Evolutionary conservation across 768 basidiomycete genomes (phyloP).

Genomic region (Leccinum incarnatum): DNA sequence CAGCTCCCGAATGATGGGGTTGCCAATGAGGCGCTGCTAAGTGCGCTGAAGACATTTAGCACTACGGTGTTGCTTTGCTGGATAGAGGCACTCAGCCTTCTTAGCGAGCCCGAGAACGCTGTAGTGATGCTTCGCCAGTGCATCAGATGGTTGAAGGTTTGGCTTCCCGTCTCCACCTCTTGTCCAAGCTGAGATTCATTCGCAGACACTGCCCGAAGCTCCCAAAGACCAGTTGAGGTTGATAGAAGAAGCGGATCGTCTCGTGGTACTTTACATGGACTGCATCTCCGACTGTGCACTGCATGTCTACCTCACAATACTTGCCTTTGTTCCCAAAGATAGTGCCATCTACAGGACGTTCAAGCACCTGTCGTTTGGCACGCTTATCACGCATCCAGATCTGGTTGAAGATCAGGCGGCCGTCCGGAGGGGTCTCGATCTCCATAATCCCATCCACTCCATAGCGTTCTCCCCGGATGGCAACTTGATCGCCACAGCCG

Average conservation of each 20-base stretch:
- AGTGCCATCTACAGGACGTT: constrained; percentile 9
- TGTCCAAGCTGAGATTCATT: neutral
- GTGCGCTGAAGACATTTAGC: constrained; percentile 5
- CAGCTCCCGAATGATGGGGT: constrained; percentile 11
- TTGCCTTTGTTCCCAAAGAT: neutral
- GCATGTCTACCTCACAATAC: constrained; percentile 16
- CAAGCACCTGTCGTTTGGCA: constrained; percentile 6
- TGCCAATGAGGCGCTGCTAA: constrained; percentile 4
- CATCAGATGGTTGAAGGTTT: constrained; percentile 15
- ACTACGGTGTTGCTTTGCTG: constrained; percentile 11
- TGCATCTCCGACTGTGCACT: constrained; percentile 21
- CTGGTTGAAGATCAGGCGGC: neutral
- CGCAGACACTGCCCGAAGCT: constrained; percentile 5
- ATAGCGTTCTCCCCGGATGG: constrained; percentile 15
- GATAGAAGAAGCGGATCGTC: constrained; percentile 18
- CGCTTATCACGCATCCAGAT: neutral
- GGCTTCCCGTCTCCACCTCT: neutral
- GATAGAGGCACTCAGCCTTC: constrained; percentile 16
- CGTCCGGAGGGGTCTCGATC: constrained; percentile 1
- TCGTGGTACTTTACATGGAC: constrained; percentile 20
- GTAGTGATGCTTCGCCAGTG: constrained; percentile 13
- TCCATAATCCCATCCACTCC: constrained; percentile 1
- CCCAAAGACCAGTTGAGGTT: constrained; percentile 8
- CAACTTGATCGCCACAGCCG: constrained; percentile 15
- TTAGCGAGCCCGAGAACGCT: constrained; percentile 13